Percentiles rank a stretch among this genome's conserved stretches.
Conservation (phyloP, 2,329 filamentous ascomycete species). For the Arthrocladium fulminans region DNA sequence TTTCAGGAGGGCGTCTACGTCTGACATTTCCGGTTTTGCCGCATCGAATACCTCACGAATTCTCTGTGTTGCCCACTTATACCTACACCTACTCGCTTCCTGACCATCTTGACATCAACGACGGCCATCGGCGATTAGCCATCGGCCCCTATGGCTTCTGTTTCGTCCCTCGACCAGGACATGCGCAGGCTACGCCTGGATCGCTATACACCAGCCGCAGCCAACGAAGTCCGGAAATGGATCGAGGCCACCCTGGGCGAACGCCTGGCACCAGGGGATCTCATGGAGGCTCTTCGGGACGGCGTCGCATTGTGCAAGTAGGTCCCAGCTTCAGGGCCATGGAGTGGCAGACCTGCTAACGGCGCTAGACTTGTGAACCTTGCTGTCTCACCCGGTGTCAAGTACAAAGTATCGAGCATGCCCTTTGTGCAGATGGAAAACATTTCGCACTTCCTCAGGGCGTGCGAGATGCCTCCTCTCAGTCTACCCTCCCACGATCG, state of each 20-base stretch:
- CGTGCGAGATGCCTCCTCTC: constrained; percentile 75
- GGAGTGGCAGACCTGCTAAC: constrained; percentile 21
- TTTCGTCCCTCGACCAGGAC: constrained; percentile 88
- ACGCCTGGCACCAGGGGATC: constrained; percentile 60
- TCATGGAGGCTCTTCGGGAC: constrained; percentile 81
- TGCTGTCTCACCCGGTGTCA: constrained; percentile 67
- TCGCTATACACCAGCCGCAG: constrained; percentile 84
- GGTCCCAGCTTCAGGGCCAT: constrained; percentile 25
- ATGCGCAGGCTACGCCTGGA: constrained; percentile 86
- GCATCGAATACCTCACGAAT: too few species aligned
- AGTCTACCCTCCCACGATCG: constrained; percentile 88
- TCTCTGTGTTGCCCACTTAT: too few species aligned
- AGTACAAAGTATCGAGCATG: constrained; percentile 87
- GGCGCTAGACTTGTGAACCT: constrained; percentile 67
- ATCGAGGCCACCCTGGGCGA: constrained; percentile 75
- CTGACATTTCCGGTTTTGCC: too few species aligned
- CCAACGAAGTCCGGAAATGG: constrained; percentile 75
- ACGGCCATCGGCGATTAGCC: too few species aligned
- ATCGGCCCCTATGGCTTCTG: constrained; percentile 65
- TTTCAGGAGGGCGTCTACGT: too few species aligned
- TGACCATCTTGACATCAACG: neutral
- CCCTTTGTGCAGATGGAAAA: constrained; percentile 99
- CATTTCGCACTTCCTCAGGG: constrained; percentile 87
- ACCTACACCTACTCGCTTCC: neutral
- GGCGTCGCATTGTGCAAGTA: constrained; percentile 89